Percentiles rank a stretch among this genome's conserved stretches.
phyloP scores from a whole-genome alignment of 176 grass and related monocot species.

The Hordeum marinum region DNA sequence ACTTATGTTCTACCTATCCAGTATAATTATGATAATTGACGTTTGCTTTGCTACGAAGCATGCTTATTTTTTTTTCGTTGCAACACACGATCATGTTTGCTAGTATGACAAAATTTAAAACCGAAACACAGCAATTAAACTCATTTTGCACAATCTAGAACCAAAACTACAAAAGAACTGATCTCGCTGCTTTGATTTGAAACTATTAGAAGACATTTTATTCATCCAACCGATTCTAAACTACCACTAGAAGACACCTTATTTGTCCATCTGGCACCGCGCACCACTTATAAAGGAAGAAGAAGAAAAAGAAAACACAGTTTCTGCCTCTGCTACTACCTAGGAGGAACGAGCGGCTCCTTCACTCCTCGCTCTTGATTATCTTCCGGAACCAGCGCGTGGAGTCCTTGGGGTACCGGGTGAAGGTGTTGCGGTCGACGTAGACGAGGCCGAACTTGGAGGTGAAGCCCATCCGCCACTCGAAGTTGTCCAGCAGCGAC shows the following conservation, averaged over 20 bases:
- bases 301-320: background rate
- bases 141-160: no score
- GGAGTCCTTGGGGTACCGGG: slow-evolving; percentile 57
- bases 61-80: no score
- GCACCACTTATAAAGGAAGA: background rate
- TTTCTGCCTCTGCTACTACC: background rate
- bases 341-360: background rate
- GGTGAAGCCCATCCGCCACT: slow-evolving; percentile 50
- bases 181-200: no score
- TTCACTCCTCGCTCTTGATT: background rate
- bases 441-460: slow-evolving; percentile 45
- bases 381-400: slow-evolving; percentile 53
- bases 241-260: no score
- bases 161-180: no score
- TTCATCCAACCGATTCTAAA: slow-evolving; percentile 10
- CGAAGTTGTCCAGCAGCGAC: slow-evolving; percentile 66
- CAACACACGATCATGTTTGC: no score
- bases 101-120: no score
- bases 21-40: no score
- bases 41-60: no score
- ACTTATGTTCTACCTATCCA: no score
- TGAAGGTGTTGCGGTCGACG: slow-evolving; percentile 29
- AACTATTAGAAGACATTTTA: background rate
- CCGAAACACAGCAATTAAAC: no score
- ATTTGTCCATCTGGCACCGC: background rate